phyloP scores from a whole-genome alignment of 768 basidiomycete genomes.

The Nidularia pulvinata region DNA sequence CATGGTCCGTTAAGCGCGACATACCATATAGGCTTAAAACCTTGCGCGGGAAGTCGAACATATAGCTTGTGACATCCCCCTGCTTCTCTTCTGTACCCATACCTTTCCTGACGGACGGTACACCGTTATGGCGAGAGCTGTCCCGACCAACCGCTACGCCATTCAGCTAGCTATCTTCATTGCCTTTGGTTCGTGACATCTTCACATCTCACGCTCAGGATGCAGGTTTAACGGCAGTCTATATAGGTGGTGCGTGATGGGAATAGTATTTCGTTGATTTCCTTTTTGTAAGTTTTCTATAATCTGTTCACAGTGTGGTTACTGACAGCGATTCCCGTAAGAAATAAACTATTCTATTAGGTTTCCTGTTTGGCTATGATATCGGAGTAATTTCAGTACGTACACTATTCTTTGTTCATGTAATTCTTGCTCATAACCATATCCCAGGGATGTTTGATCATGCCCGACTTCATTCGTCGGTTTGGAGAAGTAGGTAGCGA shows the following conservation, averaged over 20 bases:
- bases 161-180: slow-evolving; percentile 69
- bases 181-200: slow-evolving; percentile 59
- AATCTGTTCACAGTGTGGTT: too few relatives aligned
- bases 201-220: background rate
- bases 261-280: too few relatives aligned
- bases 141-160: slow-evolving; percentile 64
- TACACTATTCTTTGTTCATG: background rate
- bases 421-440: slow-evolving; percentile 1
- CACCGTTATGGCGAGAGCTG: slow-evolving; percentile 31
- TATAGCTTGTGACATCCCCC: background rate
- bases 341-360: slow-evolving; percentile 17
- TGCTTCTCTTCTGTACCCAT: background rate
- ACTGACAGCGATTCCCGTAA: too few relatives aligned
- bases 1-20: too few relatives aligned
- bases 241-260: slow-evolving; percentile 20
- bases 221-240: background rate
- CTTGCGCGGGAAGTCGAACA: background rate
- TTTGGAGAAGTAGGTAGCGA: slow-evolving; percentile 55
- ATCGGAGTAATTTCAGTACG: slow-evolving; percentile 76
- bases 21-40: background rate
- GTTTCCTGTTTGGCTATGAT: slow-evolving; percentile 75
- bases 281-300: too few relatives aligned
- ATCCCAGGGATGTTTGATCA: slow-evolving; percentile 70
- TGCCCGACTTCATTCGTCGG: slow-evolving; percentile 72
- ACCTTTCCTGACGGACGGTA: background rate